Evolutionary conservation across 2,329 filamentous ascomycete species (phyloP).

Genomic region (Biscogniauxia sp.): DNA sequence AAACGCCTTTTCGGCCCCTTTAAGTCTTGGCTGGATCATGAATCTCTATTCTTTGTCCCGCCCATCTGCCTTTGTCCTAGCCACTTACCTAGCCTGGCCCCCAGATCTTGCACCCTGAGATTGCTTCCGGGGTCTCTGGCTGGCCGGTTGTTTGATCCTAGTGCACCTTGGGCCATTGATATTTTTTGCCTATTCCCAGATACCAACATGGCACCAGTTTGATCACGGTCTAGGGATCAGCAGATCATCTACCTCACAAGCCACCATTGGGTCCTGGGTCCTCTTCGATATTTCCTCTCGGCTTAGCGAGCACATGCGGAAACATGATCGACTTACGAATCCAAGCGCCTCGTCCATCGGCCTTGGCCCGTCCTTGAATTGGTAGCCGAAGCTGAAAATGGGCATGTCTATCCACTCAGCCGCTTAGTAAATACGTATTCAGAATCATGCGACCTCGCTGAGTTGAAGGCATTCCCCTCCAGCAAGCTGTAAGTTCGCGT

Average conservation of each 20-base stretch:
- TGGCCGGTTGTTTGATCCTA: conserved; percentile 1
- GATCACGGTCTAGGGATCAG: neutral
- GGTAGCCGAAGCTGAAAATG: neutral
- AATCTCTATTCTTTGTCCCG: neutral
- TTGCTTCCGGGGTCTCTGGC: conserved; percentile 2
- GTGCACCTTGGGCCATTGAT: neutral
- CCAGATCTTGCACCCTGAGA: neutral
- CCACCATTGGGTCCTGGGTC: neutral
- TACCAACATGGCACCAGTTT: neutral
- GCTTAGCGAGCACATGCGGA: neutral
- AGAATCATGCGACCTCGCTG: neutral
- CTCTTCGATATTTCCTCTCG: neutral
- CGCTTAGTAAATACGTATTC: neutral
- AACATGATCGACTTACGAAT: neutral
- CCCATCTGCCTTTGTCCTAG: neutral
- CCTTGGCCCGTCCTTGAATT: neutral
- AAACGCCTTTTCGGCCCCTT: neutral
- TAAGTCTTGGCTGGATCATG: neutral
- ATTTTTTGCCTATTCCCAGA: neutral
- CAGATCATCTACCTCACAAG: neutral
- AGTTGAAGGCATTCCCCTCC: neutral
- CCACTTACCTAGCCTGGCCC: neutral
- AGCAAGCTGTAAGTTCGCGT: neutral
- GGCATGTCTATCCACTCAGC: neutral
- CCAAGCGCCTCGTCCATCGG: neutral